phyloP scores from a whole-genome alignment of 768 basidiomycete species.

The Pulveroboletus ravenelii region DNA sequence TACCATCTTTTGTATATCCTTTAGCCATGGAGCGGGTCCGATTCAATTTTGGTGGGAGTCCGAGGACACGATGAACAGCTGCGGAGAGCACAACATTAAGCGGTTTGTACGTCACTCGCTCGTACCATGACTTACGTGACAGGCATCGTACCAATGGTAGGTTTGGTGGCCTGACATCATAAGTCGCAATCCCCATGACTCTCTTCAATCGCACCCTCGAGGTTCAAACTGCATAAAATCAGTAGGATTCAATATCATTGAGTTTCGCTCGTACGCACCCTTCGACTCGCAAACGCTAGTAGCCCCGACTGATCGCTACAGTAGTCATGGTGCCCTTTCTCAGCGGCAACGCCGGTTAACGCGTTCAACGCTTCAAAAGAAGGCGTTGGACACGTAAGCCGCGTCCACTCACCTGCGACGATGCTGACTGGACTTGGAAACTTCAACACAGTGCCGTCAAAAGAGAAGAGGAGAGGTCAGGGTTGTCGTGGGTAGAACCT shows the following conservation, averaged over 20 bases:
- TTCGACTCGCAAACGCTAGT: neutral
- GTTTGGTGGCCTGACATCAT: neutral
- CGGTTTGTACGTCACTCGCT: neutral
- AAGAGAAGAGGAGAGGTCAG: neutral
- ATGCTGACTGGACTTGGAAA: too few relatives aligned
- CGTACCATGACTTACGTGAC: too few relatives aligned
- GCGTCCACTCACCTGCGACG: too few relatives aligned
- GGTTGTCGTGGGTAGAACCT: slow-evolving; percentile 10
- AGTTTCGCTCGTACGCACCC: neutral
- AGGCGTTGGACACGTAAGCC: too few relatives aligned
- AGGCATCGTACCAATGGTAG: too few relatives aligned
- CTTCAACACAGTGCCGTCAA: slow-evolving; percentile 11
- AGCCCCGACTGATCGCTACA: neutral
- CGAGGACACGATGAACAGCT: neutral
- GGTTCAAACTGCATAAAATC: neutral
- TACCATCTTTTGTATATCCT: neutral
- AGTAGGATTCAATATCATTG: neutral
- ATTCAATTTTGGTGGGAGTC: too few relatives aligned
- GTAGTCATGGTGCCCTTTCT: slow-evolving; percentile 12
- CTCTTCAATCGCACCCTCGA: neutral
- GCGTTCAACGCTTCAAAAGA: too few relatives aligned
- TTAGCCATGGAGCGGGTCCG: too few relatives aligned
- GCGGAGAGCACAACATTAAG: neutral
- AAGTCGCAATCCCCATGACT: neutral
- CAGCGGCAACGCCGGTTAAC: too few relatives aligned